Evolutionary conservation across 495 filamentous ascomycete genomes (phyloP).

Genomic region (Xylaria flabelliformis): DNA sequence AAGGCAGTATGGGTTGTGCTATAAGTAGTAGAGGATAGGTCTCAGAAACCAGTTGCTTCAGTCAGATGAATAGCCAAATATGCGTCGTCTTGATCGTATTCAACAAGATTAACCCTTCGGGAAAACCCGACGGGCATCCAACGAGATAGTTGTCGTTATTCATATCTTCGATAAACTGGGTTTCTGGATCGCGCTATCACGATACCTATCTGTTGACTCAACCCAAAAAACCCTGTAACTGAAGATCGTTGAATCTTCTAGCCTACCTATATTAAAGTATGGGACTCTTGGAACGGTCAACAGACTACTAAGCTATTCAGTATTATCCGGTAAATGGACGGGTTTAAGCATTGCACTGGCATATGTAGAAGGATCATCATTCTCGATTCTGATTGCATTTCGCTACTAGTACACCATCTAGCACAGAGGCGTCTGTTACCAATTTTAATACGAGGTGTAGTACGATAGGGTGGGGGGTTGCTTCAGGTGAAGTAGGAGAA

Average conservation of each 20-base stretch:
- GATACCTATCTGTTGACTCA: too few relatives aligned
- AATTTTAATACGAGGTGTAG: too few relatives aligned
- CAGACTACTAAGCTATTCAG: neutral
- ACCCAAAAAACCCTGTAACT: too few relatives aligned
- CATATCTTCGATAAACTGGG: neutral
- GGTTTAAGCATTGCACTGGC: too few relatives aligned
- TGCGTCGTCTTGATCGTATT: neutral
- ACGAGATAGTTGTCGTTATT: neutral
- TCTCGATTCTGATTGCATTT: too few relatives aligned
- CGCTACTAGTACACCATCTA: too few relatives aligned
- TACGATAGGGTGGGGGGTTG: too few relatives aligned
- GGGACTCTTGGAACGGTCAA: neutral
- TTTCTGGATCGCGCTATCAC: neutral
- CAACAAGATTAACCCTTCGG: neutral
- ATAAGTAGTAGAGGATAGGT: neutral
- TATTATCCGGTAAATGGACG: neutral
- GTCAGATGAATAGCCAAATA: neutral
- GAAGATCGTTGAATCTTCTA: neutral
- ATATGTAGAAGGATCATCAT: too few relatives aligned
- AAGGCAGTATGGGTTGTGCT: neutral
- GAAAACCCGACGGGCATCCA: neutral
- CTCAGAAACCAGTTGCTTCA: neutral
- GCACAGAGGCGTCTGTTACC: too few relatives aligned
- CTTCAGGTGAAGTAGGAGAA: too few relatives aligned
- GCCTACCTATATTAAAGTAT: neutral